Conservation (phyloP, 805 yeast species). For the Sugiyamaella americana region DNA sequence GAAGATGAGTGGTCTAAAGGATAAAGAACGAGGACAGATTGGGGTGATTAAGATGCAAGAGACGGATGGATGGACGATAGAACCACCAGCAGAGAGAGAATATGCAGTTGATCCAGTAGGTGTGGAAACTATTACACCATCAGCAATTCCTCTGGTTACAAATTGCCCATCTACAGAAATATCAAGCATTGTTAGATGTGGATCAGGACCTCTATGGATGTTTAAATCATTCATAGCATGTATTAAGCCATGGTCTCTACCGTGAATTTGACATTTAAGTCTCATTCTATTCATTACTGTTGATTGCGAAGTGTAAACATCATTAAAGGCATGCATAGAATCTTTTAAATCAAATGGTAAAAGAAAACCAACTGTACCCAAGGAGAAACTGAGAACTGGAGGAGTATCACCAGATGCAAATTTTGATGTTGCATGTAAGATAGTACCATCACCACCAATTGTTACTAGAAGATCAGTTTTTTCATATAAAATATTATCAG, state of each 20-base stretch:
- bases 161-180: conserved; percentile 79
- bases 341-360: conserved; percentile 77
- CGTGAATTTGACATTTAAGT: conserved; percentile 49
- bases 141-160: conserved; percentile 85
- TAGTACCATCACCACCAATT: conserved; percentile 96
- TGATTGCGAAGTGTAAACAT: conserved; percentile 63
- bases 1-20: conserved; percentile 81
- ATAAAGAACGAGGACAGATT: conserved; percentile 82
- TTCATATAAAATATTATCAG: conserved; percentile 46
- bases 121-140: conserved; percentile 77
- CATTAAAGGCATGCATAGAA: conserved; percentile 52
- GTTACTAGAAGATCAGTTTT: conserved; percentile 80
- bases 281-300: conserved; percentile 71
- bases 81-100: conserved; percentile 83
- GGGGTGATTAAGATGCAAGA: conserved; percentile 81
- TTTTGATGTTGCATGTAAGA: conserved; percentile 71
- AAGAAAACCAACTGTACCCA: conserved; percentile 87
- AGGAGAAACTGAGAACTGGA: conserved; percentile 79
- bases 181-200: conserved; percentile 77
- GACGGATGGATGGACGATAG: conserved; percentile 85
- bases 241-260: conserved; percentile 31
- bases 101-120: conserved; percentile 97
- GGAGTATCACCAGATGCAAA: conserved; percentile 67
- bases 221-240: conserved; percentile 93
- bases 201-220: conserved; percentile 81